Conservation (phyloP, 371 early-diverging fungal genomes). For the Actinomortierella ambigua region DNA sequence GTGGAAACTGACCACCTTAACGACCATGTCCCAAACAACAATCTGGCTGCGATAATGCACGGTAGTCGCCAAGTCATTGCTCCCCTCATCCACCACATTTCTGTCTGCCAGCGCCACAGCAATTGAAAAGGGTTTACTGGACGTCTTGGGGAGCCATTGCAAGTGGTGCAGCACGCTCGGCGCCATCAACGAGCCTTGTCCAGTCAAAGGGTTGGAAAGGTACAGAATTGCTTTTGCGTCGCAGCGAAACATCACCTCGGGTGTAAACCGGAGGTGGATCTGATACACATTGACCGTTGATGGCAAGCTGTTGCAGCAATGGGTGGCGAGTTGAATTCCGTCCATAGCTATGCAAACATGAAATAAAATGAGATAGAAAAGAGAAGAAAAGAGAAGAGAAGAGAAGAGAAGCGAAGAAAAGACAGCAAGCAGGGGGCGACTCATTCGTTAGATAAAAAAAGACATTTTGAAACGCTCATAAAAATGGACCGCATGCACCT, state of each 20-base stretch:
- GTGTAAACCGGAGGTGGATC: constrained; percentile 33
- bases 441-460: no score
- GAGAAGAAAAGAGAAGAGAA: no score
- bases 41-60: constrained; percentile 15
- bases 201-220: constrained; percentile 32
- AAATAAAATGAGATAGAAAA: background rate
- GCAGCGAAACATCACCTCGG: constrained; percentile 27
- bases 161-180: constrained; percentile 27
- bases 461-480: no score
- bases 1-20: constrained; percentile 35
- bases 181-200: constrained; percentile 32
- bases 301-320: constrained; percentile 20
- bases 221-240: constrained; percentile 35
- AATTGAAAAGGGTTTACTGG: constrained; percentile 17
- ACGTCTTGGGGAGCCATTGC: constrained; percentile 26
- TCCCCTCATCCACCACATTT: no score
- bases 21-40: constrained; percentile 33
- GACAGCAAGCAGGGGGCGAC: no score
- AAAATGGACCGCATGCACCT: background rate
- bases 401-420: no score
- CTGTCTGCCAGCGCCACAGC: constrained; percentile 29
- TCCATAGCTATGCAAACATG: constrained; percentile 11
- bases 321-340: constrained; percentile 30
- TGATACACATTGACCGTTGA: constrained; percentile 28
- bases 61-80: no score